phyloP scores from a whole-genome alignment of 2,329 filamentous ascomycete genomes.

The Talaromyces verruculosus region DNA sequence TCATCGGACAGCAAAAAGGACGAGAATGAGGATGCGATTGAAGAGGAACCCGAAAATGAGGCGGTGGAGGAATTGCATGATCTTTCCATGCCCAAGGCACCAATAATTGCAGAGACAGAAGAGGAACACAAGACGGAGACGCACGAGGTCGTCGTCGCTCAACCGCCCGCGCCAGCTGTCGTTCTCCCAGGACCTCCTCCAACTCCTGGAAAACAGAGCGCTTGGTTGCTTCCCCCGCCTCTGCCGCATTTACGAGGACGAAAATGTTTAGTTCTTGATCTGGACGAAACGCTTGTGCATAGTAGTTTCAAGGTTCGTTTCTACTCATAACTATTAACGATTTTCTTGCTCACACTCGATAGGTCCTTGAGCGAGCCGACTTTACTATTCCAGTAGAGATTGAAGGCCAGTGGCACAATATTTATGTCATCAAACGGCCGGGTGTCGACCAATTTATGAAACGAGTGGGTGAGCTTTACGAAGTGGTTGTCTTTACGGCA shows the following conservation, averaged over 20 bases:
- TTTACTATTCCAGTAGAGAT: constrained; percentile 99
- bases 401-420: constrained; percentile 97
- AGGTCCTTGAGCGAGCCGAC: constrained; percentile 97
- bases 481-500: constrained; percentile 97
- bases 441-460: constrained; percentile 99
- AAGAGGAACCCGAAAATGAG: constrained; percentile 12
- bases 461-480: constrained; percentile 92
- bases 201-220: constrained; percentile 54
- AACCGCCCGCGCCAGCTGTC: constrained; percentile 47
- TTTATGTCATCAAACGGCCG: constrained; percentile 99
- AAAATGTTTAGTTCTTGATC: constrained; percentile 91
- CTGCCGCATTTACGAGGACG: constrained; percentile 76
- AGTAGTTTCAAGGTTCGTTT: constrained; percentile 90
- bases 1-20: constrained; percentile 13
- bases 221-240: constrained; percentile 73
- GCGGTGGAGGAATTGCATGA: constrained; percentile 36
- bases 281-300: constrained; percentile 96
- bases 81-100: constrained; percentile 64
- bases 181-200: constrained; percentile 58
- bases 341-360: constrained; percentile 16
- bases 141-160: constrained; percentile 43
- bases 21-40: constrained; percentile 2
- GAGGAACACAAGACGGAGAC: constrained; percentile 45
- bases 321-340: neutral
- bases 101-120: constrained; percentile 46